Evolutionary conservation across 805 yeast species (phyloP), one percentile per base, ranked within the genome.

Genomic region (Kluyveromyces aestuarii): DNA sequence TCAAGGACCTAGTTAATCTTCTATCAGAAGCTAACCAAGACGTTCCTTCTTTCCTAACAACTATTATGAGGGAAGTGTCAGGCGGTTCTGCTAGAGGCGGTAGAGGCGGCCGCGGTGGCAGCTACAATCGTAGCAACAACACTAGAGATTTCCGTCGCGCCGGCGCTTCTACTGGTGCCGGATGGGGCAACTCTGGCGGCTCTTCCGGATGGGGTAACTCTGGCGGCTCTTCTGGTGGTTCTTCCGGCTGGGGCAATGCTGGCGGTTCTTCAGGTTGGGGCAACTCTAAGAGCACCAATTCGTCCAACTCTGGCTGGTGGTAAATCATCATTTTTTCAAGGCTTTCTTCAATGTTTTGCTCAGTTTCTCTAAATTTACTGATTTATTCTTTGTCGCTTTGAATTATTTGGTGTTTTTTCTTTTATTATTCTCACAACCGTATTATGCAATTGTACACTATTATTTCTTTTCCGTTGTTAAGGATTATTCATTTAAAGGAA

Each of bases 11-110:
- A 69, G 70, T 88, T 63, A 96, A 87, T 48, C 79, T 93, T 60
- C 81, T 93, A 64, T 68, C 81, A 57, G 99, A 93, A 74, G 97
- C 99, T 54, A 91, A 93, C 75, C 99, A 93, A 76, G 98, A 91
- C 70, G 85, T 90, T 56, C 99, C 99, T 56, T 79, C 78, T 52
- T 93, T 93, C 76, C 78, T 93, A 69, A 79, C 76, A 57, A 79
- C 82, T 54, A 80, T 89, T 57, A 75, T 86, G 51, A 84, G 95
- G 74, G 97, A 89, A 74, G 70, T 77, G 49, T 68, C 80, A 45
- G 72, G 73, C 25, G 25, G 82, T 68, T 74, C 74, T 54, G 62
- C 62, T 51, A 47, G 52, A 37, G 51, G 47, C 30, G 36, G 19
- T 47, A 51, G 41, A 36, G 56, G 48, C 46, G 41, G 45, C 37